Conservation (phyloP, 345 rosid species). For the Heritiera littoralis region DNA sequence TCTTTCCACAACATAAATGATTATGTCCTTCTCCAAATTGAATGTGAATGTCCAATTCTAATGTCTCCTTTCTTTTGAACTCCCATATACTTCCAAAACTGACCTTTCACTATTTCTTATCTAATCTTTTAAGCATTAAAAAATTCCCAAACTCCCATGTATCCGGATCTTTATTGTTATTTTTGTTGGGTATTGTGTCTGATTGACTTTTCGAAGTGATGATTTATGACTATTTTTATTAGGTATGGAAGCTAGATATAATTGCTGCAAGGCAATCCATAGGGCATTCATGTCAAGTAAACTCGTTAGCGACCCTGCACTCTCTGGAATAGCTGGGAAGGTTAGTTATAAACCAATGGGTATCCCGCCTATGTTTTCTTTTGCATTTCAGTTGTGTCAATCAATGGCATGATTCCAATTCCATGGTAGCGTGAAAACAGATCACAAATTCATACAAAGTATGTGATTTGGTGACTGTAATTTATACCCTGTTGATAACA, state of each 20-base stretch:
- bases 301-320: constrained; percentile 56
- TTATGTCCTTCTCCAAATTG: neutral
- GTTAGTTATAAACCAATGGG: constrained; percentile 34
- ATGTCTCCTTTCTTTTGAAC: neutral
- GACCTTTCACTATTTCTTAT: neutral
- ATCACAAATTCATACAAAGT: neutral
- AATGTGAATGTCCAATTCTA: neutral
- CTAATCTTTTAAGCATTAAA: neutral
- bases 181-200: neutral
- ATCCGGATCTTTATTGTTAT: neutral
- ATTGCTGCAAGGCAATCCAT: constrained; percentile 74
- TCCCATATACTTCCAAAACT: neutral
- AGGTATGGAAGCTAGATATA: constrained; percentile 83
- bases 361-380: neutral
- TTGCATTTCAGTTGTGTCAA: neutral
- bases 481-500: neutral
- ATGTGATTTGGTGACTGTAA: neutral
- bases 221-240: neutral
- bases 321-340: constrained; percentile 55
- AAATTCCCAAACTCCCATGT: neutral
- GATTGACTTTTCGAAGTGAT: neutral
- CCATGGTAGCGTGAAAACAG: too few species aligned
- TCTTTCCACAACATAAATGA: neutral
- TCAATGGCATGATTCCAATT: neutral
- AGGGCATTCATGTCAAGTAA: constrained; percentile 60